A percentile compares a stretch with the other conserved stretches of the same genome.
Evolutionary conservation across 2,329 filamentous ascomycete genomes (phyloP).

Genomic region (Fusarium humuli): DNA sequence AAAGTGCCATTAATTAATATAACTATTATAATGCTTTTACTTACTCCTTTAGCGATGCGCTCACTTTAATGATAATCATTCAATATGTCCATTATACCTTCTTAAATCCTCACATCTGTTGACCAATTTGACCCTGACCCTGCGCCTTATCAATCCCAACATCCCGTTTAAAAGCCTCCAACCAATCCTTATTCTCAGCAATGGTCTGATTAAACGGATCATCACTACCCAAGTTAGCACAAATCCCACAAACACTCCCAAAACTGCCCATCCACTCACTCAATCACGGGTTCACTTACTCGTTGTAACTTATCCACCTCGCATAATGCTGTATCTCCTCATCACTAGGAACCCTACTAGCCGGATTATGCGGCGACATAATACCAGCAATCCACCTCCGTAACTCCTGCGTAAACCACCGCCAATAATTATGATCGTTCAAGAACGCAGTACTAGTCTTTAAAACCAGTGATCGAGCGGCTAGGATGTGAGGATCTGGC

Average conservation of each 20-base stretch:
- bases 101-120: no score
- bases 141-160: conserved; percentile 30
- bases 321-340: conserved; percentile 47
- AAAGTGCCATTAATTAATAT: no score
- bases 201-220: conserved; percentile 45
- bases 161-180: conserved; percentile 41
- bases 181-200: conserved; percentile 44
- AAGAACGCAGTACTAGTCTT: conserved; percentile 38
- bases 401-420: conserved; percentile 41
- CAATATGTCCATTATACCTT: no score
- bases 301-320: conserved; percentile 44
- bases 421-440: conserved; percentile 43
- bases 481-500: conserved; percentile 14
- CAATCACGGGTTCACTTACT: conserved; percentile 24
- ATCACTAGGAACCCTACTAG: conserved; percentile 38
- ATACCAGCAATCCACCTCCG: conserved; percentile 43
- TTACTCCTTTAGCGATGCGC: no score
- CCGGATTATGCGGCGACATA: conserved; percentile 44
- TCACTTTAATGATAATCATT: no score
- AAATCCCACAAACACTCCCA: no score
- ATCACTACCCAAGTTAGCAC: conserved; percentile 34
- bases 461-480: conserved; percentile 23
- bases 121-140: neutral
- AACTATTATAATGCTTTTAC: no score
- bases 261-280: no score